phyloP scores from a whole-genome alignment of 805 yeast genomes.

The Candida ascalaphidarum region DNA sequence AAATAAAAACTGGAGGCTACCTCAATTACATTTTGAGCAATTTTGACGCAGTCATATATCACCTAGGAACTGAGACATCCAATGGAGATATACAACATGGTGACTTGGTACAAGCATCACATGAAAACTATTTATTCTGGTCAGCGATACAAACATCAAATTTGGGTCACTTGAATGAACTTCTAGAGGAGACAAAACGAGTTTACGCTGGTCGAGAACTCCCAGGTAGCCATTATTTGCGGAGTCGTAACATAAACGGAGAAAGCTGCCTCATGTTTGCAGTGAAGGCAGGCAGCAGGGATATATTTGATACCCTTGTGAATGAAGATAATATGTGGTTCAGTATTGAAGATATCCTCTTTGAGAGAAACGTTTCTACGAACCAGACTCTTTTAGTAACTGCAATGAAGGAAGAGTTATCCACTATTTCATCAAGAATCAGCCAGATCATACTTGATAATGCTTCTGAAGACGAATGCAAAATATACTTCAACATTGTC shows the following conservation, averaged over 20 bases:
- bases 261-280: conserved; percentile 67
- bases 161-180: conserved; percentile 4
- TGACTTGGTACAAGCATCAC: conserved; percentile 33
- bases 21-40: conserved; percentile 76
- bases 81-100: conserved; percentile 20
- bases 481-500: conserved; percentile 35
- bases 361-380: conserved; percentile 46
- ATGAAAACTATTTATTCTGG: conserved; percentile 48
- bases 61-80: conserved; percentile 25
- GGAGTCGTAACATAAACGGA: conserved; percentile 37
- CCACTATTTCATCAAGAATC: conserved; percentile 38
- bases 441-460: conserved; percentile 29
- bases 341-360: conserved; percentile 57
- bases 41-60: conserved; percentile 71
- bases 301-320: conserved; percentile 38
- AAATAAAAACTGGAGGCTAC: conserved; percentile 40
- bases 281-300: conserved; percentile 37
- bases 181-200: conserved; percentile 1
- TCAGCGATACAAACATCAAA: conserved; percentile 31
- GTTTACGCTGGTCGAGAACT: conserved; percentile 3
- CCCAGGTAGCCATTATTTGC: conserved; percentile 14
- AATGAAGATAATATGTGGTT: conserved; percentile 38
- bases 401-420: conserved; percentile 51
- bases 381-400: conserved; percentile 51
- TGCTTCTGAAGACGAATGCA: conserved; percentile 38